Evolutionary conservation across 1,284 basidiomycete genomes (phyloP), one percentile per base, ranked within the genome.

Genomic region (Thecaphora frezii): DNA sequence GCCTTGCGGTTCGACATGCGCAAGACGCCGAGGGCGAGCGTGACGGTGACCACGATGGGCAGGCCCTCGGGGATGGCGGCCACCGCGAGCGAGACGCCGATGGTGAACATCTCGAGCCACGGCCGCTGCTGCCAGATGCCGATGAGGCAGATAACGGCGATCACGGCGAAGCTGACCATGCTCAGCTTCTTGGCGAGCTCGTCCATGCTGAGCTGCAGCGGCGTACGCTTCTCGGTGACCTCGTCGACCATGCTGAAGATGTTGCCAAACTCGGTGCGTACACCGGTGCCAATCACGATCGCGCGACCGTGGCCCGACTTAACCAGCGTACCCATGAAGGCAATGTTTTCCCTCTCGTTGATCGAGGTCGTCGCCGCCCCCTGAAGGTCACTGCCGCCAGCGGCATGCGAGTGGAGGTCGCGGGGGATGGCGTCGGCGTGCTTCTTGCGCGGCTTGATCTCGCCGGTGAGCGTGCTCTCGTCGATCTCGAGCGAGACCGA

Each of bases 161-260:
- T 98, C 47, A 97, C 85, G 21, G 85, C 89, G 68, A 98, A 97
- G 1, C 91, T 94, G 54, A 93, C 81, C 30, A 93, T 83, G 8
- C 91, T 94, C 0, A 98, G 85, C 69, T 90, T 89, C 80, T 93
- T 89, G 1, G 94, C 94, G 12, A 98, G 85, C 75, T 97, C 93
- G 78, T 97, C 94, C 94, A 98, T 97, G 74, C 85, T 90, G 19
- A 91, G 81, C 78, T 98, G 94, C 28, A 98, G 82, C 0, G 93
- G 94, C 3, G 94, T 97, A 43, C 92, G 86, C 75, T 89, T 89
- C 80, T 97, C 93, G 63, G 93, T 89, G 40, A 96, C 89, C 74
- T 96, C 91, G 80, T 97, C 92, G 89, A 97, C 93, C 92, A 97
- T 96, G 21, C 88, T 86, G 79, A 98, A 97, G 66, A 98, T 91